Conservation (phyloP, 768 basidiomycete genomes). For the Mycena crocata region DNA sequence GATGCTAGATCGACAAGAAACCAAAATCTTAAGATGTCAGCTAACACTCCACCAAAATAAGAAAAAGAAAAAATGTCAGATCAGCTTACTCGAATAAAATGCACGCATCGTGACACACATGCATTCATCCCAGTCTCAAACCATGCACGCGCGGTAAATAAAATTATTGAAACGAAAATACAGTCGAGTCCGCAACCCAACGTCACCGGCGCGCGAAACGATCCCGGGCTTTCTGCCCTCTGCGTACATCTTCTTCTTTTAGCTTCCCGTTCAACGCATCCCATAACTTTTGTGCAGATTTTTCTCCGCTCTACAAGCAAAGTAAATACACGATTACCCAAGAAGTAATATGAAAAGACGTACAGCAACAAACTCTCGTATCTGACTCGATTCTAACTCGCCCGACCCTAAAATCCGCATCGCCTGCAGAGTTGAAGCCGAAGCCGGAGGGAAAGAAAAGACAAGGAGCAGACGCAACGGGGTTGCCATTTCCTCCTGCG, state of each 20-base stretch:
- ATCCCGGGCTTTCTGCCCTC: constrained; percentile 69
- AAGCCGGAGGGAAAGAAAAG: constrained; percentile 66
- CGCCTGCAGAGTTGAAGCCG: constrained; percentile 62
- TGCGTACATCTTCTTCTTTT: constrained; percentile 70
- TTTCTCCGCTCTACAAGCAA: constrained; percentile 69
- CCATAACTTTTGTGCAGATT: constrained; percentile 69
- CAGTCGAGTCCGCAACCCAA: too few relatives aligned
- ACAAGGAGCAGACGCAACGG: constrained; percentile 70
- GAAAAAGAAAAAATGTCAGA: too few relatives aligned
- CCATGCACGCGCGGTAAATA: too few relatives aligned
- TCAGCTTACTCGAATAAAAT: too few relatives aligned
- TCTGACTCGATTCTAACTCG: constrained; percentile 60
- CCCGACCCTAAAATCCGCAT: constrained; percentile 75
- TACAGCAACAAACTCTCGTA: constrained; percentile 70
- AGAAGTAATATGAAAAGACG: constrained; percentile 19
- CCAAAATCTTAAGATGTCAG: too few relatives aligned
- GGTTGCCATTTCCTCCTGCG: constrained; percentile 76
- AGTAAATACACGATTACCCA: not conserved
- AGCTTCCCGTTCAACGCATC: constrained; percentile 71
- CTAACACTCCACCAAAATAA: too few relatives aligned
- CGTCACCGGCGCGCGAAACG: constrained; percentile 56
- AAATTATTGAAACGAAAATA: too few relatives aligned
- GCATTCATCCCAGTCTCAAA: too few relatives aligned
- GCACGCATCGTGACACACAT: too few relatives aligned
- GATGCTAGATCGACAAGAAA: too few relatives aligned